Evolutionary conservation across 2,329 filamentous ascomycete genomes (phyloP).

Genomic region (Penicillium sp.): DNA sequence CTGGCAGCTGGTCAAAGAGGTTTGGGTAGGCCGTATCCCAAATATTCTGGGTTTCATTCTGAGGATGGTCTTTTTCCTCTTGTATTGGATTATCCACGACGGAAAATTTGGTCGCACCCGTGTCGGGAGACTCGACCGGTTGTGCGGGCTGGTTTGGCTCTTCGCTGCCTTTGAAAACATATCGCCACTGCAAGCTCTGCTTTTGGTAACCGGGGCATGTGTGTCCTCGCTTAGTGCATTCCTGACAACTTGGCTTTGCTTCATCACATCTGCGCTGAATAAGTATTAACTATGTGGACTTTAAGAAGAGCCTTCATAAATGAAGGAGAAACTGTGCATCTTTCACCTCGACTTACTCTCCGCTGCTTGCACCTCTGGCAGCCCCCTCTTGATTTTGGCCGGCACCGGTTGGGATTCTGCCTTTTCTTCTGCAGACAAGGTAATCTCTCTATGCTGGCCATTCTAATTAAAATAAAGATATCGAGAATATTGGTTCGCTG

Average conservation of each 20-base stretch:
- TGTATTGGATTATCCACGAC: neutral
- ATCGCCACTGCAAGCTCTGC: constrained; percentile 23
- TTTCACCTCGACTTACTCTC: constrained; percentile 25
- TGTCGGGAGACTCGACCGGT: neutral
- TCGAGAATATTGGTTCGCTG: neutral
- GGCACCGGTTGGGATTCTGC: constrained; percentile 26
- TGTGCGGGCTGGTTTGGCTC: neutral
- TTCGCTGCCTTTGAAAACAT: constrained; percentile 20
- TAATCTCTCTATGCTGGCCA: neutral
- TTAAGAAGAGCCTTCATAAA: neutral
- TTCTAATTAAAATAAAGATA: neutral
- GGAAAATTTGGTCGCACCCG: neutral
- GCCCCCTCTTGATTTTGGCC: constrained; percentile 25
- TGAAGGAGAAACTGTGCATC: constrained; percentile 9
- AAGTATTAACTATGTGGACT: neutral
- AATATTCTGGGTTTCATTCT: constrained; percentile 9
- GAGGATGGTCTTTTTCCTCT: neutral
- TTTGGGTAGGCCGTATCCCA: constrained; percentile 16
- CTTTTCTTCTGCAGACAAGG: constrained; percentile 15
- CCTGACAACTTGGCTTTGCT: constrained; percentile 25
- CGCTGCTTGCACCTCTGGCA: constrained; percentile 27
- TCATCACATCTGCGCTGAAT: constrained; percentile 26
- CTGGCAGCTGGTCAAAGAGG: constrained; percentile 19
- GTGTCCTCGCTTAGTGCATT: constrained; percentile 21
- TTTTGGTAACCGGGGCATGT: constrained; percentile 24